Conservation (phyloP, 2,329 filamentous ascomycete species). For the Aureobasidium vineae region DNA sequence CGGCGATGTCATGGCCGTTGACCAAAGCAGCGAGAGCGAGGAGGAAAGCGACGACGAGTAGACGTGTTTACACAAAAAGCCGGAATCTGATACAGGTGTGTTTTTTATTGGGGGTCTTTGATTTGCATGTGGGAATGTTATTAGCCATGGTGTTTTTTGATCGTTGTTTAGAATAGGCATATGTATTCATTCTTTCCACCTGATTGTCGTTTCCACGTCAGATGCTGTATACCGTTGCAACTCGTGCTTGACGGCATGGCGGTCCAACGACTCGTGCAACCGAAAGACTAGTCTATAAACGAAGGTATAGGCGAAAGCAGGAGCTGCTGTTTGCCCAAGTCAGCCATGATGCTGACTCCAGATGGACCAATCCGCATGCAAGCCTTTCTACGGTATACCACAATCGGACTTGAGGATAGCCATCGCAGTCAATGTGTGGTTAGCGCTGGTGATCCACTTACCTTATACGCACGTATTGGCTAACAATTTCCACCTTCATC, state of each 20-base stretch:
- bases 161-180: constrained; percentile 6
- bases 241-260: neutral
- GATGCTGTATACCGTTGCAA: neutral
- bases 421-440: neutral
- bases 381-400: neutral
- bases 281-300: neutral
- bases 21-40: constrained; percentile 23
- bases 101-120: neutral
- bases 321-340: neutral
- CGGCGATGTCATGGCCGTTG: constrained; percentile 24
- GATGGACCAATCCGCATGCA: neutral
- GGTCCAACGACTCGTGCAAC: neutral
- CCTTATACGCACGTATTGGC: neutral
- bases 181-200: constrained; percentile 20
- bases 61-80: constrained; percentile 13
- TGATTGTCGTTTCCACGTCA: neutral
- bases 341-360: neutral
- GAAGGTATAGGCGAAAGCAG: constrained; percentile 15
- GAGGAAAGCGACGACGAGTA: constrained; percentile 26
- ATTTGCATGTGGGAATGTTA: constrained; percentile 16
- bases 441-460: neutral
- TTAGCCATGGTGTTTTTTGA: constrained; percentile 22
- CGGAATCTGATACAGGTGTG: neutral
- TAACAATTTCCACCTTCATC: neutral
- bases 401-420: neutral